These are phyloP conservation scores for Exophiala sp. DNA, from an alignment of 2,329 filamentous ascomycete genomes.

Conservation along the genomic window DNA sequence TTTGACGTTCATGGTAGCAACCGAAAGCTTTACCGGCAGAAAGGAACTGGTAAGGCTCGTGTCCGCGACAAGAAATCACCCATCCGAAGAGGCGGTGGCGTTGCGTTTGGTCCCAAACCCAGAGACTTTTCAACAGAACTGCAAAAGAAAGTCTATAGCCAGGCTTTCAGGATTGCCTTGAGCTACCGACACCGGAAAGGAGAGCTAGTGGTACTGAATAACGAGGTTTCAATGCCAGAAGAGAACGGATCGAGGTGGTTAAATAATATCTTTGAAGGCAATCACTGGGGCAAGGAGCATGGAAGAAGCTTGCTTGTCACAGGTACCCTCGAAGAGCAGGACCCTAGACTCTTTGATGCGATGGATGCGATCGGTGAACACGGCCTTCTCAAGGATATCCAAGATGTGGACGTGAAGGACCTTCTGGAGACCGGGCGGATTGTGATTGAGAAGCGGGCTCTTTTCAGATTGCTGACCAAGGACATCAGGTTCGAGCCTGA, in stretches of 20 bases:
- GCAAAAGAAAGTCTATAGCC: conserved; percentile 86
- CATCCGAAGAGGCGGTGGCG: conserved; percentile 78
- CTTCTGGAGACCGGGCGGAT: conserved; percentile 79
- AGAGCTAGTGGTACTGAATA: conserved; percentile 80
- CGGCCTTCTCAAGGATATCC: conserved; percentile 64
- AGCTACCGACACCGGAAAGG: conserved; percentile 86
- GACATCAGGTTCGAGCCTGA: not conserved
- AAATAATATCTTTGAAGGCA: conserved; percentile 64
- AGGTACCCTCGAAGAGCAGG: conserved; percentile 31
- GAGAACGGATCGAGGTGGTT: conserved; percentile 55
- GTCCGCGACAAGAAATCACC: conserved; percentile 78
- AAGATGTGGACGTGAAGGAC: conserved; percentile 95
- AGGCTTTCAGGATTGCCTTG: conserved; percentile 90
- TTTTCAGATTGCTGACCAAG: conserved; percentile 51
- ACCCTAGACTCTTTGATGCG: conserved; percentile 52
- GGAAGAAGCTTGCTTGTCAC: conserved; percentile 77
- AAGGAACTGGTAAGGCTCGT: conserved; percentile 78
- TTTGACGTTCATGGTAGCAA: conserved; percentile 79
- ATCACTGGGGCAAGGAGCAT: conserved; percentile 64
- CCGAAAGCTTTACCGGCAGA: conserved; percentile 79
- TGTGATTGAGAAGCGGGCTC: conserved; percentile 77
- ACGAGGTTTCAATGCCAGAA: conserved; percentile 65
- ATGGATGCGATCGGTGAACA: conserved; percentile 63
- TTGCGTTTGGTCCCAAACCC: conserved; percentile 83
- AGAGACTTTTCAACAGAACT: conserved; percentile 84